Evolutionary conservation across 495 filamentous ascomycete species (phyloP).

Genomic region (Letharia lupina): DNA sequence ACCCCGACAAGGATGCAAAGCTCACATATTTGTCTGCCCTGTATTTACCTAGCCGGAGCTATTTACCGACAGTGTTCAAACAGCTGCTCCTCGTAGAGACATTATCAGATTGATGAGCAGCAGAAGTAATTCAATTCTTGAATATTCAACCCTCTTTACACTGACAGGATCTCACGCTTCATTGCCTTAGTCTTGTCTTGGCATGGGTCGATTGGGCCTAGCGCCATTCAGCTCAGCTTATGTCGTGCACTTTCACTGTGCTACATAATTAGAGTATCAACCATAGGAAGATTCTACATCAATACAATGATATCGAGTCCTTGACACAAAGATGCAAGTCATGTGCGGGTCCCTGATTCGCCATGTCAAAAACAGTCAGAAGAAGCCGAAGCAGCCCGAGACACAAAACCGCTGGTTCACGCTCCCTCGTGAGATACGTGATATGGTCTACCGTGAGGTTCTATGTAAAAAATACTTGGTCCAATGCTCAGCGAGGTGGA

Average conservation of each 20-base stretch:
- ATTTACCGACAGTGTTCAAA: neutral
- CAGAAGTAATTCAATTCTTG: neutral
- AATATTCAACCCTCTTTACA: neutral
- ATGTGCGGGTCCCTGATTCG: neutral
- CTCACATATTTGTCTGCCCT: too few species aligned
- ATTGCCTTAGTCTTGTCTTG: neutral
- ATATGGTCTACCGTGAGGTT: neutral
- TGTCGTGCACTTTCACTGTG: too few species aligned
- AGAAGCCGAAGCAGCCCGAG: neutral
- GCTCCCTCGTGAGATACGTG: neutral
- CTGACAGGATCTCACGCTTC: too few species aligned
- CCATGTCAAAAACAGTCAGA: neutral
- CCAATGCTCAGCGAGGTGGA: neutral
- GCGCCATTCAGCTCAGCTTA: too few species aligned
- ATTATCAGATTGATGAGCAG: neutral
- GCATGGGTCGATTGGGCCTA: neutral
- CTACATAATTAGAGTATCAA: neutral
- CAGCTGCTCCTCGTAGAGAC: neutral
- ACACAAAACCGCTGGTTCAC: neutral
- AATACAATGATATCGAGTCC: neutral
- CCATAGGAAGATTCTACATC: neutral
- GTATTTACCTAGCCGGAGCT: too few species aligned
- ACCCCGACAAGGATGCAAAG: too few species aligned
- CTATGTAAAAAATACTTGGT: slow-evolving; percentile 1
- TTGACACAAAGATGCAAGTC: neutral